Base-by-base conservation (phyloP, 2,329 filamentous ascomycete species). In the Purpureocillium lavendulum region DNA sequence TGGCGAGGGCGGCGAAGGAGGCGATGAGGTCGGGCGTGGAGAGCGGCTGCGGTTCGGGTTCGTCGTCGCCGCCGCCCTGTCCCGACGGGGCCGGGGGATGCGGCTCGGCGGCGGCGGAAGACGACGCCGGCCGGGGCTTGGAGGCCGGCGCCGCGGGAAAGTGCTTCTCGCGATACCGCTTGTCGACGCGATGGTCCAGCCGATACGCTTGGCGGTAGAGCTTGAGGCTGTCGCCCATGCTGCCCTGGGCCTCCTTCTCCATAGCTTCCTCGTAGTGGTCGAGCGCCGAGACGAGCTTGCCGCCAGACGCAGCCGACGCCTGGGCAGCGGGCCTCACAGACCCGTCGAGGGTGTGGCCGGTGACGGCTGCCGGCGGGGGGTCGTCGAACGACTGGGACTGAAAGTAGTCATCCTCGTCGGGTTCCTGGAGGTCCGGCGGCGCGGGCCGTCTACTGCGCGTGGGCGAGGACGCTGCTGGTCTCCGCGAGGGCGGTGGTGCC, bases 251-350 rank as follows among this genome's bases (percentile, higher is more conserved):
- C 63, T 98, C 92, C 60, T 82, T 88, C 62, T 94, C 84, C 40
- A 95, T 89, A 4, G 90, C 92, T 56, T 77, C 79, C 58, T 97
- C 92, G 53, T 92, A 97, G 59, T 95, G 86, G 51, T 97, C 92
- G 13, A 98, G 64, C 1, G 92, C 92, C 10, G 89, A 85, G 16
- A 70, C 67, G 4, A 84, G 84, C 49, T 83, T 61, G 40, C 49
- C 58, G 10, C 59, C 52, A 21, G 15, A 49, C 33, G 12, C 42
- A 39, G 33, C 39, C 40, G 40, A 13, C 40, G 39, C 21, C 21
- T 26, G 21, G 6, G 21, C 6, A 6, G 21, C 5, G 21, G 21
- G 17, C 30, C 34, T 39, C 9, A 31, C 37, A 7, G 44, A n/a
- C 7, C 40, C 45, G n/a, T 47, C 46, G 3, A 49, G 21, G 6